A percentile compares a stretch with the other conserved stretches of the same genome.
phyloP scores from a whole-genome alignment of 345 rosid genomes.

The Bretschneidera sinensis region DNA sequence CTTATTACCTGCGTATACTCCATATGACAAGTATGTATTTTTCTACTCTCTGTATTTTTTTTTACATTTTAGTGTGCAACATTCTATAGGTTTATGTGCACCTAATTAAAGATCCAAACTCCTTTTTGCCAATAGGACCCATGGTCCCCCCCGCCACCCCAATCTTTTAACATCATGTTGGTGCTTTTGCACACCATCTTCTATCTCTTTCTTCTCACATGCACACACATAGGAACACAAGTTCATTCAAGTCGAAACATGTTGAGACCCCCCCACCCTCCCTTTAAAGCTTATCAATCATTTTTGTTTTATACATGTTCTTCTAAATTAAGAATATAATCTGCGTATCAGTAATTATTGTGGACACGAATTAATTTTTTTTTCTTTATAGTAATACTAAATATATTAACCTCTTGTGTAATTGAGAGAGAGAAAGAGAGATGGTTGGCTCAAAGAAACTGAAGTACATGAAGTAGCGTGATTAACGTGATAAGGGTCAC shows the following conservation, averaged over 20 bases:
- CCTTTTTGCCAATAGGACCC: background rate
- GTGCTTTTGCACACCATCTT: slow-evolving; percentile 16
- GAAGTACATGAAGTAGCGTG: slow-evolving; percentile 32
- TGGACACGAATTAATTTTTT: no score
- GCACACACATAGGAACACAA: background rate
- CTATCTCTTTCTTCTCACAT: background rate
- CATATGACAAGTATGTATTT: background rate
- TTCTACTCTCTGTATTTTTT: background rate
- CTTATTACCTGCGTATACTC: background rate
- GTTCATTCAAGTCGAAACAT: background rate
- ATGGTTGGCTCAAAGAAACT: slow-evolving; percentile 10
- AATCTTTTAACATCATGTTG: slow-evolving; percentile 15
- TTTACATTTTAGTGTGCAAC: slow-evolving; percentile 7
- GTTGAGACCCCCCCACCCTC: background rate
- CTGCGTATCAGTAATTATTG: no score
- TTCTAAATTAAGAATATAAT: no score
- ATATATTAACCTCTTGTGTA: no score
- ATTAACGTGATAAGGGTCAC: slow-evolving; percentile 40
- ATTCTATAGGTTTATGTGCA: slow-evolving; percentile 17
- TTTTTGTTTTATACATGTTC: no score
- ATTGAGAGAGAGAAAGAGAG: slow-evolving; percentile 8
- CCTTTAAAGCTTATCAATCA: background rate
- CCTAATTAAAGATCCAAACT: background rate
- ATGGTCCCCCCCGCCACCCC: slow-evolving; percentile 17
- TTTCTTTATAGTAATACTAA: no score